Evolutionary conservation across 1,139 yeast species (phyloP).

Genomic region (Yamadazyma pseudoaaseri): DNA sequence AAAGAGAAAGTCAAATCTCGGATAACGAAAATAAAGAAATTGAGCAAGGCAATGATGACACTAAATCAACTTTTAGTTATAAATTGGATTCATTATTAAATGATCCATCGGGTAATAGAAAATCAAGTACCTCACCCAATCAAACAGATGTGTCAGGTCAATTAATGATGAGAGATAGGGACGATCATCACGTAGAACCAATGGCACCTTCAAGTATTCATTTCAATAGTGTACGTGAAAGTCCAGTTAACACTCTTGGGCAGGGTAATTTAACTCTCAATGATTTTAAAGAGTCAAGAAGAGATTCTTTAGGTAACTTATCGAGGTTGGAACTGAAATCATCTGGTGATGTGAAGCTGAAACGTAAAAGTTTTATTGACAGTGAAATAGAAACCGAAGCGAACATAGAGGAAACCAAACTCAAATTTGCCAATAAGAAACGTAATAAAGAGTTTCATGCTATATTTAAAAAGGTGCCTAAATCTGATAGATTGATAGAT

Average conservation of each 20-base stretch:
- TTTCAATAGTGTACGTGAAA: conserved; percentile 58
- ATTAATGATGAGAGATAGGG: too few species aligned
- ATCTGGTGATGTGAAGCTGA: conserved; percentile 1
- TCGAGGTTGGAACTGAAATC: conserved; percentile 3
- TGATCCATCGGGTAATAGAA: not conserved
- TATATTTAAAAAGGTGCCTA: conserved; percentile 55
- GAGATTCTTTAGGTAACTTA: conserved; percentile 6
- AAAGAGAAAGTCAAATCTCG: not conserved
- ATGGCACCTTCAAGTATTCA: conserved; percentile 32
- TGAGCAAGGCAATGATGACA: not conserved
- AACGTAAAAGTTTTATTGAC: conserved; percentile 5
- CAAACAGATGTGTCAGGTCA: not conserved
- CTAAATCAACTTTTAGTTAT: conserved; percentile 15
- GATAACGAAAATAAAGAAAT: not conserved
- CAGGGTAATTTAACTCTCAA: conserved; percentile 67
- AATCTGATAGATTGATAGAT: conserved; percentile 54
- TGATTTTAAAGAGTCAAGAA: conserved; percentile 36
- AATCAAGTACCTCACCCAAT: not conserved
- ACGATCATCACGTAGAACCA: too few species aligned
- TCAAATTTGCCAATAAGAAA: conserved; percentile 37
- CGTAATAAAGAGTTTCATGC: conserved; percentile 64
- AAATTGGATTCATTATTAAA: conserved; percentile 20
- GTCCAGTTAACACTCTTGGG: conserved; percentile 66
- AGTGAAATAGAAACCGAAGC: conserved; percentile 9
- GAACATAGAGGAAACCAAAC: conserved; percentile 13